Percentiles rank a stretch among this genome's conserved stretches.
These are phyloP conservation scores for Polytrichum formosum DNA, from an alignment of 225 moss, liverwort and hornwort species.

Conservation along the genomic window DNA sequence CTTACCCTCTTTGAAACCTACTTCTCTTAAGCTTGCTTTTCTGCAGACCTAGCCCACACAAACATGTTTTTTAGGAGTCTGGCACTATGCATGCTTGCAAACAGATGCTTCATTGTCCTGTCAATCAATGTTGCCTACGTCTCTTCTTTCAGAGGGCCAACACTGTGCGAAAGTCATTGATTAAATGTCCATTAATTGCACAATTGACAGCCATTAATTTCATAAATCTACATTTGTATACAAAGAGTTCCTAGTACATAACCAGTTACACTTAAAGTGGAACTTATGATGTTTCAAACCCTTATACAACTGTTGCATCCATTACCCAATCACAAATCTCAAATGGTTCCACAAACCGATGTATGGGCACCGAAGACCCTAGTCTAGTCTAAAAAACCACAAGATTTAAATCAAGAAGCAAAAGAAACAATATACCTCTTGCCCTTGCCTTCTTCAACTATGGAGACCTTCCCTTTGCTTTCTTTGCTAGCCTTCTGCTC, in stretches of 20 bases:
- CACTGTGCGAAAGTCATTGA: too few relatives aligned
- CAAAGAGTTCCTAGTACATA: neutral
- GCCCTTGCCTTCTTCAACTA: constrained; percentile 77
- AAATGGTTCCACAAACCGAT: too few relatives aligned
- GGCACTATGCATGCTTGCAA: neutral
- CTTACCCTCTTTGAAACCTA: constrained; percentile 69
- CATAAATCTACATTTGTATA: neutral
- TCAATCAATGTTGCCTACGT: too few relatives aligned
- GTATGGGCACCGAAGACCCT: too few relatives aligned
- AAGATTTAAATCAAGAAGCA: neutral
- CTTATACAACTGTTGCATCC: neutral
- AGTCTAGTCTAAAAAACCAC: too few relatives aligned
- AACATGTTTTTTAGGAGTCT: neutral
- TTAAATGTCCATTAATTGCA: too few relatives aligned
- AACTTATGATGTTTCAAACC: neutral
- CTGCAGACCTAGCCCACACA: constrained; percentile 72
- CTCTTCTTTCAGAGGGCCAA: too few relatives aligned
- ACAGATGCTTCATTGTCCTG: neutral
- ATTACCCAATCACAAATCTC: neutral
- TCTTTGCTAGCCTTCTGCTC: constrained; percentile 77
- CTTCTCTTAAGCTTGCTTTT: constrained; percentile 80
- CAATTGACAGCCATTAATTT: too few relatives aligned
- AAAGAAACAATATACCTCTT: constrained; percentile 55
- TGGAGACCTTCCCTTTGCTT: constrained; percentile 66
- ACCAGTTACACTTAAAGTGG: neutral